These are phyloP conservation scores for Pochonia chlamydosporia DNA, from an alignment of 2,329 filamentous ascomycete genomes.

Conservation along the genomic window DNA sequence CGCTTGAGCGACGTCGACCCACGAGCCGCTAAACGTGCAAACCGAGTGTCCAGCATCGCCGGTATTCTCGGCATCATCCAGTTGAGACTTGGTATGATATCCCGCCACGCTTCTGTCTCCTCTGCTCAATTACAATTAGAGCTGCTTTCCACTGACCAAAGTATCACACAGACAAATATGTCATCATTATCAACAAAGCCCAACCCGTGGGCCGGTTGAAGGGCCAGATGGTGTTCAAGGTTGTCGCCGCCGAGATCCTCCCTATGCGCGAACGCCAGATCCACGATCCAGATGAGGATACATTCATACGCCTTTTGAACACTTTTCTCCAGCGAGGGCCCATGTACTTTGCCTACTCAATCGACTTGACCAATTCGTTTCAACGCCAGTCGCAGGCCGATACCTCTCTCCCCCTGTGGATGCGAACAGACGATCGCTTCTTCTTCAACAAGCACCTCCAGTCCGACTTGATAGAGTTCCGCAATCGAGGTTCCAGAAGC, in stretches of 20 bases:
- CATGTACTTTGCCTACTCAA: slow-evolving; percentile 97
- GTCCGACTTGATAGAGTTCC: slow-evolving; percentile 85
- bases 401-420: slow-evolving; percentile 72
- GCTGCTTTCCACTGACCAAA: slow-evolving; percentile 5
- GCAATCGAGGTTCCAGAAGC: slow-evolving; percentile 55
- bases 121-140: not conserved
- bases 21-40: slow-evolving; percentile 64
- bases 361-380: slow-evolving; percentile 95
- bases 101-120: not conserved
- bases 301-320: slow-evolving; percentile 77
- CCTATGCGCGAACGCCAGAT: slow-evolving; percentile 88
- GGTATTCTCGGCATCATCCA: slow-evolving; percentile 93
- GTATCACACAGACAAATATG: slow-evolving; percentile 70
- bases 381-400: slow-evolving; percentile 83
- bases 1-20: slow-evolving; percentile 76
- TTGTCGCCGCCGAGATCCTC: slow-evolving; percentile 85
- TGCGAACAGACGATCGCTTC: slow-evolving; percentile 90
- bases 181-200: slow-evolving; percentile 92
- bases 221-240: slow-evolving; percentile 94
- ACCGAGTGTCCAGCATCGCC: slow-evolving; percentile 80
- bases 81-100: slow-evolving; percentile 71
- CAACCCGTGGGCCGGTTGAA: slow-evolving; percentile 85
- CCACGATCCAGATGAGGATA: slow-evolving; percentile 90
- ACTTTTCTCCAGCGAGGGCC: slow-evolving; percentile 75
- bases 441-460: slow-evolving; percentile 97